Base-by-base conservation (phyloP, 2,329 filamentous ascomycete genomes). In the Ophidiomyces ophidiicola region DNA sequence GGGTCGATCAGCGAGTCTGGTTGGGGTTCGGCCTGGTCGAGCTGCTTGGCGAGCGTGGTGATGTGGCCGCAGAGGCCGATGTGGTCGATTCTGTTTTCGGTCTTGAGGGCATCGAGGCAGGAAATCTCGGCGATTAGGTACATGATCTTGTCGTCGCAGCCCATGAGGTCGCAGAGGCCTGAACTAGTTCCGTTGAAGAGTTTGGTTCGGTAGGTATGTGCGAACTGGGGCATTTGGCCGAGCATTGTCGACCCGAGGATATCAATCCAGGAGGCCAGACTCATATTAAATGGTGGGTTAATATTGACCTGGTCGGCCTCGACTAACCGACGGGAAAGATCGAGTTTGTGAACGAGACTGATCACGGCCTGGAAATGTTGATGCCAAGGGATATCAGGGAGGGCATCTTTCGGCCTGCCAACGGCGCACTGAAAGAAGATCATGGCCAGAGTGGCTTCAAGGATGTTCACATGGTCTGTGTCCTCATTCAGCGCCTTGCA, bases 51-150 rank as follows among this genome's bases (percentile, higher is more conserved):
- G 5, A 96, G 76, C n/a, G 81, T 77, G 46, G 81, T 78, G 26
- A 96, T 85, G 61, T 94, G 88, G 44, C 81, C 75, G 72, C 87
- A 94, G 31, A 96, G 76, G 36, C 78, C 76, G 48, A 90, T 78
- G 54, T 90, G 80, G 50, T 93, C 82, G 51, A 70, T 51, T 66
- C 90, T 85, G 50, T 82, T 82, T 44, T 82, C 76, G 26, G 70
- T 66, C 69, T 90, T 92, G 47, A 94, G 74, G 3, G 83, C 82
- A 59, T 96, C 90, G 38, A 98, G 76, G 61, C 90, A 96, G 39
- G 88, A 84, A 52, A 96, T 94, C 64, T 98, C 90, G 1, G 86
- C 93, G 58, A 98, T 93, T 52, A 96, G 71, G 61, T 94, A 96
- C 86, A 98, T 94, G 62, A 96, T 82, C 15, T 79, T 78, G 63